Base-by-base conservation (phyloP, 129 eudicot genomes). In the Ambrosia trifida region DNA sequence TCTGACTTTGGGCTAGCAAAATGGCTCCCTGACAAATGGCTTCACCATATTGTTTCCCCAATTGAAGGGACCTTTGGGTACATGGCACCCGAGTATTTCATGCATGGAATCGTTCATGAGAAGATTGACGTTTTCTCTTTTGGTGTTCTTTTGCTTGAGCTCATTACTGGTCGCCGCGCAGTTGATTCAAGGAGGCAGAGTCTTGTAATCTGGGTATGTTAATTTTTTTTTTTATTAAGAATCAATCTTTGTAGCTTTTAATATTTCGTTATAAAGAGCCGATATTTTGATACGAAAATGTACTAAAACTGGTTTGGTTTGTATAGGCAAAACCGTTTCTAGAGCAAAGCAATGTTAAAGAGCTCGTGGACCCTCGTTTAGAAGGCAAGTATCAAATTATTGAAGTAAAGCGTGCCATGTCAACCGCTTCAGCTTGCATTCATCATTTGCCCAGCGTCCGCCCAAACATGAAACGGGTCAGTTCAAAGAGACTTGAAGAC, bases 41-140 rank as follows among this genome's bases (percentile, higher is more conserved):
- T 59, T 69, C 89, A 90, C 64, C 97, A 85, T 83, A 88, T 88
- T 28, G 96, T 95, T 40, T 84, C 91, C 78, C 99, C 99, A 1
- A 84, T 95, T 33, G 99, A 95, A 79, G 99, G 99, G 46, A 95
- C 99, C 50, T 90, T 95, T 30, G 99, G 99, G 86, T 95, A 95
- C 73, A 91, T 95, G 96, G 91, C 99, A 33, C 99, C 99, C 9
- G 99, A 95, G 73, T 95, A 95, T 80, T 95, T 95, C 84, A 95
- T 95, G 99, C 99, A 95, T 41, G 99, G 99, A 62, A 70, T 95
- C 20, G 91, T 91, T 35, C 86, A 95, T 73, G 99, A 90, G 85
- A 90, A 95, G 85, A 90, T 94, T 9, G 99, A 95, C 44, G 95
- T 95, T 1, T 95, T 95, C 74, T 96, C 99, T 11, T 90, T 84